Evolutionary conservation across 208 protist species (phyloP), one percentile per base, ranked within the genome.

Genomic region (Leptomonas seymouri): DNA sequence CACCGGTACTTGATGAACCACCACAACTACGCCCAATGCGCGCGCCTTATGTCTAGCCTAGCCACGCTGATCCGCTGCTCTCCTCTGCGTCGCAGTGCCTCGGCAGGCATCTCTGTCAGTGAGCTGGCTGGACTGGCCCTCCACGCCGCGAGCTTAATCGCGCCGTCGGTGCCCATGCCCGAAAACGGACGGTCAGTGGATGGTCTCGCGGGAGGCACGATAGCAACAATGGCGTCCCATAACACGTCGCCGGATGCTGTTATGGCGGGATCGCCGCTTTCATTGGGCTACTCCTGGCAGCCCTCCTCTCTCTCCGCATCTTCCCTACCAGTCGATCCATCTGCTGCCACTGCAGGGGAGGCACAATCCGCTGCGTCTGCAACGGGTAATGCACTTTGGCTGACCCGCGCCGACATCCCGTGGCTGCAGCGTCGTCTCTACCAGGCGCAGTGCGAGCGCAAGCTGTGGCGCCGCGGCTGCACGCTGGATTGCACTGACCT

Each of bases 361-460:
- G 25, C 39, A 34, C 0, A 8, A 3, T 28, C 67, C 20, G 15
- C 64, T 8, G 46, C 36, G 30, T 27, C 60, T n/a, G 20, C 57
- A 23, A 36, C 59, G 4, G 60, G 56, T n/a, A 21, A 58, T 34
- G 73, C 65, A 12, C 67, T 61, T 11, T 78, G 75, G 63, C 80
- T 91, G 50, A 84, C 73, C 18, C 81, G 80, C 25, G 67, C 74
- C 14, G 80, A 95, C 63, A 74, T 95, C 25, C 90, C 90, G 6
- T 92, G 80, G 79, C 76, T 95, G 45, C 79, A 79, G 23, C 83
- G 87, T 14, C 85, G 85, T 23, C 79, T 85, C 49, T 93, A 84
- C 71, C 85, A 91, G 71, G 90, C 87, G 18, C 80, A 85, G 79
- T 95, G 90, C 77, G 90, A 95, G 80, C 81, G 81, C 14, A 72